phyloP scores from a whole-genome alignment of 2,329 filamentous ascomycete genomes.

The Fusarium sp. region DNA sequence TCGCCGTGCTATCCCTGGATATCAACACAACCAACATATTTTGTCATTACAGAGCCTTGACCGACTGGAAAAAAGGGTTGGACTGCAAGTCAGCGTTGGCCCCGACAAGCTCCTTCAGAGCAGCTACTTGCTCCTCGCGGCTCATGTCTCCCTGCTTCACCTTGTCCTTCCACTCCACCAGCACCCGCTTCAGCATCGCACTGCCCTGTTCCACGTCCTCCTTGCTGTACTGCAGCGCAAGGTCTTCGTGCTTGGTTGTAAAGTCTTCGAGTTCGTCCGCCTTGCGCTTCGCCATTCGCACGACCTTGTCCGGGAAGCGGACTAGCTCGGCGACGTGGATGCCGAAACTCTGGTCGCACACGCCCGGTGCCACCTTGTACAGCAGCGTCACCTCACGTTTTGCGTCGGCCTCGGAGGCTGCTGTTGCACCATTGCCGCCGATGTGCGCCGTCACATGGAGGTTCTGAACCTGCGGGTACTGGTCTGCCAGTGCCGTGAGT shows the following conservation, averaged over 20 bases:
- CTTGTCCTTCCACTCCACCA: constrained; percentile 89
- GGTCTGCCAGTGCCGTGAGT: constrained; percentile 89
- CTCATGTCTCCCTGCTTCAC: constrained; percentile 73
- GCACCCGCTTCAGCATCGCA: constrained; percentile 84
- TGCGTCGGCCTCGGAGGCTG: constrained; percentile 53
- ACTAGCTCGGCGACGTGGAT: constrained; percentile 99
- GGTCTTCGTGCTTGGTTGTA: constrained; percentile 80
- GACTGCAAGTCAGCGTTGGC: constrained; percentile 76
- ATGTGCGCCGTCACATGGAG: constrained; percentile 98
- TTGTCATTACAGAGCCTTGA: constrained; percentile 65
- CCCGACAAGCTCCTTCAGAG: constrained; percentile 85
- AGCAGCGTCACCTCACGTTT: constrained; percentile 93
- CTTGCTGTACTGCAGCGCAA: constrained; percentile 77
- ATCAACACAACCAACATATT: neutral
- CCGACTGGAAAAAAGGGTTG: constrained; percentile 80
- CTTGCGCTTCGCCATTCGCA: constrained; percentile 99
- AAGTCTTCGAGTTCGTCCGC: constrained; percentile 99
- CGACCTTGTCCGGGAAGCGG: constrained; percentile 95
- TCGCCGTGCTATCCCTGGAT: constrained; percentile 11
- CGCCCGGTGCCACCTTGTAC: constrained; percentile 95
- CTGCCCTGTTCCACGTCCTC: constrained; percentile 93
- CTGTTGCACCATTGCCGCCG: constrained; percentile 63
- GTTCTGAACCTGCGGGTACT: constrained; percentile 90
- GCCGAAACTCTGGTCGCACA: constrained; percentile 97
- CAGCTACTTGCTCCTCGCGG: constrained; percentile 82